Percentiles rank a stretch among this genome's conserved stretches.
These are phyloP conservation scores for Fusarium sp. DNA, from an alignment of 2,329 filamentous ascomycete species.

Conservation along the genomic window DNA sequence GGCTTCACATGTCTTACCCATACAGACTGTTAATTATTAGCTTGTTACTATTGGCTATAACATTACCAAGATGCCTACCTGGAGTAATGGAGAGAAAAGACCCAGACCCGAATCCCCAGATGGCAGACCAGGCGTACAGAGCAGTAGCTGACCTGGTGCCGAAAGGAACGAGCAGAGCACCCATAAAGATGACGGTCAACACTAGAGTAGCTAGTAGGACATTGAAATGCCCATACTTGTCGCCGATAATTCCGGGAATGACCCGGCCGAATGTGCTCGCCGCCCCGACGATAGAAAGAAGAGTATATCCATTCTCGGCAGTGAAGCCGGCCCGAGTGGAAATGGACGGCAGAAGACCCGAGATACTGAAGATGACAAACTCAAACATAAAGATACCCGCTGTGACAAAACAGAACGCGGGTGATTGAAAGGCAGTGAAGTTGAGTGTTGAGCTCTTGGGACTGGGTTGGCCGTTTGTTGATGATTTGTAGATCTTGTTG, in stretches of 20 bases:
- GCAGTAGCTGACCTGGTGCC: slow-evolving; percentile 50
- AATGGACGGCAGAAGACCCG: slow-evolving; percentile 58
- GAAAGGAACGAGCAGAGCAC: slow-evolving; percentile 55
- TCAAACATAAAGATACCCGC: slow-evolving; percentile 57
- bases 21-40: slow-evolving; percentile 48
- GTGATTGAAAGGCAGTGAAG: slow-evolving; percentile 52
- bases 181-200: slow-evolving; percentile 53
- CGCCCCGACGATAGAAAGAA: slow-evolving; percentile 56
- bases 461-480: neutral
- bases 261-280: slow-evolving; percentile 55
- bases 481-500: slow-evolving; percentile 30
- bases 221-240: slow-evolving; percentile 57
- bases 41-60: too few relatives aligned
- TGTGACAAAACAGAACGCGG: slow-evolving; percentile 53
- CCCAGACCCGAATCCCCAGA: slow-evolving; percentile 61
- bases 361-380: slow-evolving; percentile 59
- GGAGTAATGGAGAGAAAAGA: slow-evolving; percentile 56
- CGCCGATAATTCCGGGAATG: slow-evolving; percentile 54
- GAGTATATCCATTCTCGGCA: slow-evolving; percentile 52
- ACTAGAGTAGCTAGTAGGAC: slow-evolving; percentile 32
- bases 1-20: slow-evolving; percentile 56
- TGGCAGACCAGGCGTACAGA: slow-evolving; percentile 54
- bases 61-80: slow-evolving; percentile 23
- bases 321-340: slow-evolving; percentile 49
- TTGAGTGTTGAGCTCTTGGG: slow-evolving; percentile 46